phyloP scores from a whole-genome alignment of 2,329 filamentous ascomycete species.

The Diaporthe sp. region DNA sequence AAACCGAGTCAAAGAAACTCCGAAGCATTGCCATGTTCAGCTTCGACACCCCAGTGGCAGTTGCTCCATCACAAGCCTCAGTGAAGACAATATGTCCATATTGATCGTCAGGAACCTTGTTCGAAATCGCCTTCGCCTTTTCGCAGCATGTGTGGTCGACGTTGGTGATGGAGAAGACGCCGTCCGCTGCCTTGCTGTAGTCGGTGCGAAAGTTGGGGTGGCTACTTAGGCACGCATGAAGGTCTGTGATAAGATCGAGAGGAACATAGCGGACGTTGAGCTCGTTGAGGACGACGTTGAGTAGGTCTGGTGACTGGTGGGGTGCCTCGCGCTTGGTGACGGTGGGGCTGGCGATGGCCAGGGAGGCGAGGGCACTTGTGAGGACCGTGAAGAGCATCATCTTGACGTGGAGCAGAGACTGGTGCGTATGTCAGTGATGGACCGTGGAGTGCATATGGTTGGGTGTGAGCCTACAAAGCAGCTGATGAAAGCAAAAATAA shows the following conservation, averaged over 20 bases:
- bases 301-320: neutral
- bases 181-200: neutral
- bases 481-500: no score
- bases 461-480: neutral
- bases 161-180: neutral
- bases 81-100: neutral
- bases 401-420: neutral
- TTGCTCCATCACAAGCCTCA: neutral
- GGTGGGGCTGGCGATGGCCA: neutral
- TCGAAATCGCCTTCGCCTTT: neutral
- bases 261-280: neutral
- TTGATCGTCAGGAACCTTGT: no score
- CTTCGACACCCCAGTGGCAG: neutral
- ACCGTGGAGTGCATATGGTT: neutral
- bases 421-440: neutral
- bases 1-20: neutral
- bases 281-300: neutral
- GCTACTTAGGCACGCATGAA: neutral
- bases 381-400: neutral
- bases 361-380: neutral
- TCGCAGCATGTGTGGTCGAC: neutral
- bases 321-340: neutral
- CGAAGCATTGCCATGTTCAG: neutral
- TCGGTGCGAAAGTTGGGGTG: neutral
- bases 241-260: rapidly evolving